These are phyloP conservation scores for Acrocalymma vagum DNA, from an alignment of 2,329 filamentous ascomycete species.

Conservation along the genomic window DNA sequence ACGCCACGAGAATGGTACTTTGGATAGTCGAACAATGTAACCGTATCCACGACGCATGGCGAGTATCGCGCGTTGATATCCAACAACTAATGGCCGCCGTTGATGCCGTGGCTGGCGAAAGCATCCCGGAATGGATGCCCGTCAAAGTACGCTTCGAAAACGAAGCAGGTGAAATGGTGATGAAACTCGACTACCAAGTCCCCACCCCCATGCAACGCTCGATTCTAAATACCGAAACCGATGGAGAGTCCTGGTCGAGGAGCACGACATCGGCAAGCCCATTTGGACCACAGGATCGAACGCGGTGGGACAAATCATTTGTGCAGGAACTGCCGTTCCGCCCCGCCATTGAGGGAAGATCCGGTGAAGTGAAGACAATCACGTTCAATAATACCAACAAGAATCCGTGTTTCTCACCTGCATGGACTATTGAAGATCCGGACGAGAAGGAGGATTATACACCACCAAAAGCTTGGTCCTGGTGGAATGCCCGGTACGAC, in stretches of 20 bases:
- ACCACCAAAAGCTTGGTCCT: neutral
- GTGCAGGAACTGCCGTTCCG: too few relatives aligned
- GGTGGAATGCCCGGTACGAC: too few relatives aligned
- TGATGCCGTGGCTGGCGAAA: slow-evolving; percentile 33
- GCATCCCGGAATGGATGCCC: slow-evolving; percentile 39
- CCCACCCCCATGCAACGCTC: too few relatives aligned
- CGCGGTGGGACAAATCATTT: too few relatives aligned
- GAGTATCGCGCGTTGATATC: slow-evolving; percentile 27
- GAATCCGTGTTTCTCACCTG: slow-evolving; percentile 11
- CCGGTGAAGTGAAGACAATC: too few relatives aligned
- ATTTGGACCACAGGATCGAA: too few relatives aligned
- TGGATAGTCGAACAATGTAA: slow-evolving; percentile 32
- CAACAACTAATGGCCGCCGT: slow-evolving; percentile 27
- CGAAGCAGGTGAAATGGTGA: slow-evolving; percentile 38
- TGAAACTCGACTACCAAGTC: slow-evolving; percentile 38
- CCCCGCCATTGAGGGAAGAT: too few relatives aligned
- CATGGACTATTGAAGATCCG: slow-evolving; percentile 9
- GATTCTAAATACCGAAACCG: too few relatives aligned
- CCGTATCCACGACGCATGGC: slow-evolving; percentile 31
- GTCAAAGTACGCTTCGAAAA: slow-evolving; percentile 33
- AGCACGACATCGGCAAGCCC: too few relatives aligned
- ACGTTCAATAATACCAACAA: slow-evolving; percentile 9
- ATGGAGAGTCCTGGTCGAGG: too few relatives aligned
- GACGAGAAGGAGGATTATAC: slow-evolving; percentile 1
- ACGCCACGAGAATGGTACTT: slow-evolving; percentile 30